Evolutionary conservation across 164 flowering plant species (phyloP).

Genomic region (Magnolia changhungtana): DNA sequence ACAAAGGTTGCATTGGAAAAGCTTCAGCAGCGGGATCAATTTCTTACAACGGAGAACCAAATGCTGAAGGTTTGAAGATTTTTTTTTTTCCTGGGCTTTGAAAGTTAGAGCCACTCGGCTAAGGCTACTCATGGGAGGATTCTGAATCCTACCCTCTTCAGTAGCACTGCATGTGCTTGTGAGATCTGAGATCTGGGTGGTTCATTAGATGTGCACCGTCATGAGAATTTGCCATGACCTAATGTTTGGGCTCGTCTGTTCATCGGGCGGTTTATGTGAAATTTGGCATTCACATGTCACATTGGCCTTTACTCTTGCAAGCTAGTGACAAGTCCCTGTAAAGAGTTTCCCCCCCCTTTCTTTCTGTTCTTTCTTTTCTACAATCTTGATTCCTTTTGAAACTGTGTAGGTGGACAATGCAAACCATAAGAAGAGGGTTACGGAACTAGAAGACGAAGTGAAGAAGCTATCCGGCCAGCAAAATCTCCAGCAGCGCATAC

Average conservation of each 20-base stretch:
- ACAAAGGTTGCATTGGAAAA: conserved; percentile 64
- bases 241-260: background rate
- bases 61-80: conserved; percentile 57
- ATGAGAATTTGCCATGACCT: background rate
- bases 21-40: conserved; percentile 63
- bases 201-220: background rate
- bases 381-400: background rate
- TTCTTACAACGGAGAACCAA: conserved; percentile 68
- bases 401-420: conserved; percentile 53
- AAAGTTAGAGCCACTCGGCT: background rate
- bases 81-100: background rate
- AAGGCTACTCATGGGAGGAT: background rate
- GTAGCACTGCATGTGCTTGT: too few species aligned
- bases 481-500: conserved; percentile 89
- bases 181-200: background rate
- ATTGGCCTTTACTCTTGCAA: background rate
- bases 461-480: conserved; percentile 90
- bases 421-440: conserved; percentile 52
- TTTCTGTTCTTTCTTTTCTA: background rate
- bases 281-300: background rate
- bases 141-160: too few species aligned
- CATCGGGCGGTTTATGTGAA: background rate
- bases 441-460: conserved; percentile 76
- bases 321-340: background rate
- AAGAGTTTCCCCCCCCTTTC: background rate